Evolutionary conservation across 1,284 basidiomycete genomes (phyloP).

Genomic region (Fomitiporia mediterranea): DNA sequence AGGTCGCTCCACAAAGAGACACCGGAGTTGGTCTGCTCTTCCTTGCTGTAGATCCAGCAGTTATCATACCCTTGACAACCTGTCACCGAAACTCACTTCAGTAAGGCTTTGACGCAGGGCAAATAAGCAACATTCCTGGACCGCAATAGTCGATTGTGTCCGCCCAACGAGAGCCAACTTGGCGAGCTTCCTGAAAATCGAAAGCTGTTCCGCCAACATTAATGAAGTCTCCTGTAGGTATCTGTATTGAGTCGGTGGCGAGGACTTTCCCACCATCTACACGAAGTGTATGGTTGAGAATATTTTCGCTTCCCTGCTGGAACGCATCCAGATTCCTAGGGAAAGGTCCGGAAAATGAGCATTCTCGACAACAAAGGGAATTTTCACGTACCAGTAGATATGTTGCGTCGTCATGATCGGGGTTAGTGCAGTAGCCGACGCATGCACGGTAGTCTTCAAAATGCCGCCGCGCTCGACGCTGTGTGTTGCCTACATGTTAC

Average conservation of each 20-base stretch:
- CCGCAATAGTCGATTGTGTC: conserved; percentile 38
- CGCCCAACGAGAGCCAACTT: conserved; percentile 37
- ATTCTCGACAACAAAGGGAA: background rate
- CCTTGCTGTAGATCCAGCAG: conserved; percentile 41
- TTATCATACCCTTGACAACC: conserved; percentile 32
- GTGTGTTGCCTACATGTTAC: conserved; percentile 41
- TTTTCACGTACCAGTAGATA: conserved; percentile 40
- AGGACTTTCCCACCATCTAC: conserved; percentile 38
- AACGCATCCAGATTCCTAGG: conserved; percentile 53
- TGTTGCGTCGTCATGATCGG: conserved; percentile 58
- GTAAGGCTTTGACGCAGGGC: background rate
- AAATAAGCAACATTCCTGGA: conserved; percentile 29
- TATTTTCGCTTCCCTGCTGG: conserved; percentile 40
- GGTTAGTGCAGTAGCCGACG: conserved; percentile 46
- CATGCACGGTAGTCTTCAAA: conserved; percentile 41
- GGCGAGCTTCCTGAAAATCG: conserved; percentile 42
- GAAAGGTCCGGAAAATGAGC: background rate
- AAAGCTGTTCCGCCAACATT: conserved; percentile 37
- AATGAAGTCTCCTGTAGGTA: conserved; percentile 40
- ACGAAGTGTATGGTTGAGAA: conserved; percentile 41
- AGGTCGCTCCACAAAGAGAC: conserved; percentile 41
- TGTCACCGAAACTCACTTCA: background rate
- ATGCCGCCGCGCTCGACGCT: conserved; percentile 43
- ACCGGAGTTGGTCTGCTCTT: conserved; percentile 29
- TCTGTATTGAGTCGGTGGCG: conserved; percentile 38